phyloP scores from a whole-genome alignment of 176 grass and related monocot species.

The Pontederia crassipes region DNA sequence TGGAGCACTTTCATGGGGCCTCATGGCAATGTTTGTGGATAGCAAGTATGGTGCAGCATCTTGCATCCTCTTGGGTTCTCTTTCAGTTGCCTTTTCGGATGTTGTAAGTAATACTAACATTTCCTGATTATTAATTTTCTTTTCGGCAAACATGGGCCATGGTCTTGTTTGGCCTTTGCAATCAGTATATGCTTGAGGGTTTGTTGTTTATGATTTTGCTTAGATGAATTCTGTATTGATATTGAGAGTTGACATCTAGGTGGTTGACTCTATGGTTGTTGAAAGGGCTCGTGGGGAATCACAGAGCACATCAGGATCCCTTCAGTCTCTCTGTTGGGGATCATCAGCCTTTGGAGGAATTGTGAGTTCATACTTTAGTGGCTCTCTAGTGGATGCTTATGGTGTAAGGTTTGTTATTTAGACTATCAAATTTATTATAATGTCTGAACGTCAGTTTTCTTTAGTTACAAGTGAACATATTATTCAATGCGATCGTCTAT shows the following conservation, averaged over 20 bases:
- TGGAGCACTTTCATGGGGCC: constrained; percentile 91
- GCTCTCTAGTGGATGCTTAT: constrained; percentile 76
- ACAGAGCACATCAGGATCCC: constrained; percentile 87
- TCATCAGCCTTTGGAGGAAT: constrained; percentile 87
- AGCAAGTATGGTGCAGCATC: constrained; percentile 76
- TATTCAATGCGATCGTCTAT: background rate
- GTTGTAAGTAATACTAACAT: constrained; percentile 49
- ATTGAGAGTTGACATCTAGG: constrained; percentile 28
- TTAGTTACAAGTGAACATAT: background rate
- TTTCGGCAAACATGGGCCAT: too few relatives aligned
- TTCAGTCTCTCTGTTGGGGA: constrained; percentile 93
- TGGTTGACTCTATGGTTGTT: constrained; percentile 98
- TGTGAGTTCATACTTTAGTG: constrained; percentile 93
- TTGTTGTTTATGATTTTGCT: too few relatives aligned
- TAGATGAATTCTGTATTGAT: background rate
- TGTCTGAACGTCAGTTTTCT: background rate
- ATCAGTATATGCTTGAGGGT: too few relatives aligned
- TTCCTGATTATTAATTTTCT: background rate
- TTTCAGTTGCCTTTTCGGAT: constrained; percentile 99
- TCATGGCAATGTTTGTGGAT: constrained; percentile 82
- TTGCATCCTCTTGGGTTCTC: constrained; percentile 90
- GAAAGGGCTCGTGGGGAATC: constrained; percentile 96
- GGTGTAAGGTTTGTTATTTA: constrained; percentile 62
- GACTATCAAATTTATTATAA: background rate
- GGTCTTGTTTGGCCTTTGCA: too few relatives aligned